These are phyloP conservation scores for Odontarrhena argentea DNA, from an alignment of 345 rosid genomes.

Conservation along the genomic window DNA sequence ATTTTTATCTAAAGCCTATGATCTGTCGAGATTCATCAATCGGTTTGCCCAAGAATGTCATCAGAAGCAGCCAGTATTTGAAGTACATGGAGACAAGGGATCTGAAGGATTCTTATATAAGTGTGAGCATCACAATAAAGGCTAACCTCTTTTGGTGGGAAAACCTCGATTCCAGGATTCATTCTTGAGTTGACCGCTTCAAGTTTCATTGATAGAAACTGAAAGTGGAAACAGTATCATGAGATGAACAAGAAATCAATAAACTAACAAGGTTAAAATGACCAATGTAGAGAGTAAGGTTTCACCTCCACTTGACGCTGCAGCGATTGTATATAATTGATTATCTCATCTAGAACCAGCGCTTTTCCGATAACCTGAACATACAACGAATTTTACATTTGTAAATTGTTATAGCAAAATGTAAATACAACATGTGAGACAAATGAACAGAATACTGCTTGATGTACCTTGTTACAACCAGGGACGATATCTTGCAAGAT, in stretches of 20 bases:
- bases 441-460: conserved; percentile 2
- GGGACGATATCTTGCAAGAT: conserved; percentile 94
- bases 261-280: not conserved
- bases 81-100: not conserved
- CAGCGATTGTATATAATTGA: conserved; percentile 86
- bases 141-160: conserved; percentile 72
- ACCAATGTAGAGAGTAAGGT: not conserved
- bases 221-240: conserved; percentile 31
- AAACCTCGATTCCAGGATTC: conserved; percentile 63
- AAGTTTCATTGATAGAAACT: conserved; percentile 95
- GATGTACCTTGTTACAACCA: conserved; percentile 82
- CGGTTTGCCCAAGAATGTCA: not conserved
- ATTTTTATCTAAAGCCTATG: conserved; percentile 1
- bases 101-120: not conserved
- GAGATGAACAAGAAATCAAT: not conserved
- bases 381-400: not conserved
- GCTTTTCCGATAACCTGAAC: conserved; percentile 91
- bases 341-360: conserved; percentile 88
- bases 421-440: not conserved
- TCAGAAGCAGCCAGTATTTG: not conserved
- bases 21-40: not conserved
- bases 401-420: not conserved
- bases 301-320: conserved; percentile 89
- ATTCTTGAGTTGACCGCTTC: conserved; percentile 82
- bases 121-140: conserved; percentile 2